Base-by-base conservation (phyloP, 2,329 filamentous ascomycete species). In the Fonsecaea nubica region DNA sequence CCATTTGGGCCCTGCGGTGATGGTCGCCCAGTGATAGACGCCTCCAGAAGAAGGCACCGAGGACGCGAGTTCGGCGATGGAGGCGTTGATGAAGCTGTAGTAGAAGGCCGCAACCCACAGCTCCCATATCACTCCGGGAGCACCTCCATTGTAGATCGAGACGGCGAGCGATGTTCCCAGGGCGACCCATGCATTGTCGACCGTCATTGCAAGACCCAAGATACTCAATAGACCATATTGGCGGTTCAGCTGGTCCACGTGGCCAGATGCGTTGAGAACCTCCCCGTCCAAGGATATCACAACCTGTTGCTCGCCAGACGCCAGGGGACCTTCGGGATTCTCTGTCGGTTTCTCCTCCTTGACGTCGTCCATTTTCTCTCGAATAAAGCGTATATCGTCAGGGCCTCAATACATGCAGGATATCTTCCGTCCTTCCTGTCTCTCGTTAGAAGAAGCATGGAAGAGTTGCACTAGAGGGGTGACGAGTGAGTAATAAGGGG, bases 131-230 rank as follows among this genome's bases (percentile, higher is more conserved):
- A 87, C 83, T 13, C 86, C 86, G 0, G 87, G 83, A 0, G 86
- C 83, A 0, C 87, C 87, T 68, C 87, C 87, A 76, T 89, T 89
- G 73, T 63, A 66, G 35, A 72, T 70, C 2, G 62, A 30, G 60
- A 79, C 25, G 57, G 62, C 57, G 30, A 77, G 76, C 0, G 86
- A 87, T 13, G 87, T 87, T 60, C 86, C 87, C 65, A 89, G 78
- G 4, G 86, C 87, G 60, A 87, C 82, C 87, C 87, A 90, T 18
- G 87, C 86, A 72, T 88, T 89, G 75, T 88, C 87, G 21, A 87
- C 85, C 1, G 86, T 89, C 62, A 89, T 76, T 0, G 85, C 86
- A 52, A 87, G 40, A 15, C 64, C 59, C n/a, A 32, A 30, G 30
- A 66, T 81, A 21, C 85, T 86, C 56, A 86, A 85, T 38, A 89